Percentiles rank a stretch among this genome's conserved stretches.
Evolutionary conservation across 257 asterid genomes (phyloP).

Genomic region (Jacaranda copaia): DNA sequence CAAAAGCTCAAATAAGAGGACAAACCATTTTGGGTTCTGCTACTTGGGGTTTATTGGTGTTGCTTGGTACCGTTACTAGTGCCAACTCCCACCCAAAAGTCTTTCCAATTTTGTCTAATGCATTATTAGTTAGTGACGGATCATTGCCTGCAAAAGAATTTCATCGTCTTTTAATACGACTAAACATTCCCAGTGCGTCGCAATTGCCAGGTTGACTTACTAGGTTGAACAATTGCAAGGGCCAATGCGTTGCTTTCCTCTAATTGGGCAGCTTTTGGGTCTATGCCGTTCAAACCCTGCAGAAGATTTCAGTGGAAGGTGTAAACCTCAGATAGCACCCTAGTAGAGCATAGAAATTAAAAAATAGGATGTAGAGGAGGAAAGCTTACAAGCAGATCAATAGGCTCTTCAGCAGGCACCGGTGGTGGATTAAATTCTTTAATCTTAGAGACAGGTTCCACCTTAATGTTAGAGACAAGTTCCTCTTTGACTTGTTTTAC

Average conservation of each 20-base stretch:
- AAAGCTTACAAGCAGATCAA: slow-evolving; percentile 69
- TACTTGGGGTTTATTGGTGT: slow-evolving; percentile 49
- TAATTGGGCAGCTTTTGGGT: slow-evolving; percentile 56
- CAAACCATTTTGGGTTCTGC: slow-evolving; percentile 60
- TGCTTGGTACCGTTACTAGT: slow-evolving; percentile 76
- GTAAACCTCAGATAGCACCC: background rate
- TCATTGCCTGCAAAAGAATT: slow-evolving; percentile 50
- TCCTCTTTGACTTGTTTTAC: slow-evolving; percentile 44
- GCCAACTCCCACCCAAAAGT: slow-evolving; percentile 90
- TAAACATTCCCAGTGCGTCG: background rate
- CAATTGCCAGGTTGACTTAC: slow-evolving; percentile 31
- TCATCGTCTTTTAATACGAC: background rate
- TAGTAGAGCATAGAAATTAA: too few relatives aligned
- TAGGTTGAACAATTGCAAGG: slow-evolving; percentile 80
- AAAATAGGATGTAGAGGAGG: background rate
- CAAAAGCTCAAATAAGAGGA: slow-evolving; percentile 1
- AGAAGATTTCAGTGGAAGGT: background rate
- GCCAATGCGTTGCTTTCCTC: slow-evolving; percentile 83
- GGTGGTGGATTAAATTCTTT: slow-evolving; percentile 43
- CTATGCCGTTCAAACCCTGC: slow-evolving; percentile 69
- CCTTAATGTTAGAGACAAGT: slow-evolving; percentile 15
- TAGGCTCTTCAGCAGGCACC: slow-evolving; percentile 52
- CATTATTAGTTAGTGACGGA: slow-evolving; percentile 31
- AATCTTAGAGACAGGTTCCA: slow-evolving; percentile 38
- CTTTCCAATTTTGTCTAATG: slow-evolving; percentile 50